Conservation (phyloP, 352 stramenopile genomes). For the Phytophthora sansomeana region DNA sequence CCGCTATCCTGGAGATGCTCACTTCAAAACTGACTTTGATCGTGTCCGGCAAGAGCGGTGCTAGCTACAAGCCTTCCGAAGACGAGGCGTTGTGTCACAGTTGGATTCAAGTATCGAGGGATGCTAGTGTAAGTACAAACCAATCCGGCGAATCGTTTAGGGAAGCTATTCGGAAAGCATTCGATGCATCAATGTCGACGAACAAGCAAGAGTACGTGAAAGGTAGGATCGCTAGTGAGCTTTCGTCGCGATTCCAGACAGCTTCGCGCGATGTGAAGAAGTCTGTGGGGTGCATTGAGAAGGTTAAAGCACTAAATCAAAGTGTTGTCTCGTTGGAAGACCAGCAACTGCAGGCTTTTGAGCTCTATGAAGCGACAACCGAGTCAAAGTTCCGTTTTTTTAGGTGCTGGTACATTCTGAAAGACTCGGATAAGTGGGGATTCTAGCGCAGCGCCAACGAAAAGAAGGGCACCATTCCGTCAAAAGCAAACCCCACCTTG, state of each 20-base stretch:
- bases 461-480: not conserved
- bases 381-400: not conserved
- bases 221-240: not conserved
- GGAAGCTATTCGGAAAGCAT: no score
- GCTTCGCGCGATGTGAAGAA: slow-evolving; percentile 7
- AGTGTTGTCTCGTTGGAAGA: not conserved
- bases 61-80: not conserved
- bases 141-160: no score
- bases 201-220: not conserved
- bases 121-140: no score
- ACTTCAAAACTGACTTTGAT: no score
- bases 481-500: not conserved
- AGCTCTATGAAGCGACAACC: not conserved
- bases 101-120: not conserved
- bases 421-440: slow-evolving; percentile 2
- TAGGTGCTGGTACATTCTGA: not conserved
- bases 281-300: slow-evolving; percentile 6
- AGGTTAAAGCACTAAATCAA: slow-evolving; percentile 6
- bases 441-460: not conserved
- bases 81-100: slow-evolving; percentile 6
- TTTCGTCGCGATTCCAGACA: slow-evolving; percentile 12
- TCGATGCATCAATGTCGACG: no score
- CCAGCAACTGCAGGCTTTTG: slow-evolving; percentile 2
- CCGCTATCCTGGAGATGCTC: no score
- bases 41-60: no score